Base-by-base conservation (phyloP, 495 filamentous ascomycete genomes). In the Penicillium turbatum region DNA sequence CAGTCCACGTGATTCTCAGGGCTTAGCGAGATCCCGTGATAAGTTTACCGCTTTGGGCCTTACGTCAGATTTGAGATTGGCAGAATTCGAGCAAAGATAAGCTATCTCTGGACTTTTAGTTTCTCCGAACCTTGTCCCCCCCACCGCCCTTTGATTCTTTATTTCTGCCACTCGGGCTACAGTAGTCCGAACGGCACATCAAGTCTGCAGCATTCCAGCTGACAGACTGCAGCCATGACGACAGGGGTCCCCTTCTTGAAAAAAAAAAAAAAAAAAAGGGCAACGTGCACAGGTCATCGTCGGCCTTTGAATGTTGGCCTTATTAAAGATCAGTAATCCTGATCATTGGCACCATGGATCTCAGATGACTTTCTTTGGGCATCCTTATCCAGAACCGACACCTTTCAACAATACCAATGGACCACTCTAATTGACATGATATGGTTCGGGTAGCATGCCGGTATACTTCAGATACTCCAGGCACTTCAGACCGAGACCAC, bases 11-110 rank as follows among this genome's bases (percentile, higher is more conserved):
- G 41, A 44, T 2, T 5, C 6, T 44, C 66, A 68, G 71, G 72
- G 72, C 41, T 74, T 69, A 61, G 55, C 62, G 60, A 67, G 66
- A 61, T 72, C 73, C 64, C 67, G 70, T 74, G 73, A 72, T 62
- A 37, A 27, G 9, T 17, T 24, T 53, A 41, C 68, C 45, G 32
- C 45, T 27, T 15, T 2, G 2, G 1, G 11, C 17, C 9, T 47
- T 47, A 21, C 13, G 13, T 35, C 30, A 47, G 13, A 26, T 10
- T 17, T n/a, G 10, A 15, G 41, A 44, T 48, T 21, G 32, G 44
- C 44, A 48, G 44, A 26, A 30, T 44, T 26, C 12, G 19, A 41
- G 11, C n/a, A 3, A 24, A 27, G 41, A 44, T 44, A 44, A 44
- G 41, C 41, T 30, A 1, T 7, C 24, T 27, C 21, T 6, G 43